Base-by-base conservation (phyloP, 176 grass and related monocot genomes). In the Aegilops speltoides region DNA sequence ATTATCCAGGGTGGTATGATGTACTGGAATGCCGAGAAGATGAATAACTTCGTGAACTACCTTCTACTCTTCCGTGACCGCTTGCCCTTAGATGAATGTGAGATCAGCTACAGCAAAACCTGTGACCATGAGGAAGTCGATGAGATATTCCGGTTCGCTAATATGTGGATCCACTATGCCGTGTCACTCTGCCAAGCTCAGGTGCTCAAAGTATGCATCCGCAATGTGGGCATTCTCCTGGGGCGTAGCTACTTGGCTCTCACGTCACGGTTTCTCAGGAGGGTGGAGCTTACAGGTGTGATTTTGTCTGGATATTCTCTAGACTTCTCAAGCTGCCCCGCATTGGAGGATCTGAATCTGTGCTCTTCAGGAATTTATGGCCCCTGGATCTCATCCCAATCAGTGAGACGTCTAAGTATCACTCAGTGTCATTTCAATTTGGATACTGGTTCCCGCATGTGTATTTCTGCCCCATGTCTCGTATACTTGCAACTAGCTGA, bases 241-340 rank as follows among this genome's bases (percentile, higher is more conserved):
- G 31, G 31, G 31, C 31, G 31, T 31, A 31, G 31, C 31, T 3
- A 31, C 31, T 31, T 31, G 31, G 31, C 31, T 31, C 31, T 85
- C 22, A 8, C 7, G 13, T 85, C 83, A 6, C 40, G 2, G 20
- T 7, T 36, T 43, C 83, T 85, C 40, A 77, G 12, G 61, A 66
- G 7, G 73, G 8, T 77, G 38, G 41, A 85, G 60, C 26, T 85
- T 64, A 48, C 25, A 5, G 22, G 32, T 38, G 56, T 79, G 13
- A 24, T 2, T 60, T 10, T 79, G 33, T 34, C 33, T 25, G 7
- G 22, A 22, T 13, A 60, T 40, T 50, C 29, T 19, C 8, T 85
- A 10, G 73, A 85, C 64, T 85, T 85, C 12, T 77, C 73, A 19
- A 50, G 83, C 8, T 79, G 83, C 73, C 61, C 61, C 9, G 29